phyloP scores from a whole-genome alignment of 768 basidiomycete species.

The Leccinum ochraceum region DNA sequence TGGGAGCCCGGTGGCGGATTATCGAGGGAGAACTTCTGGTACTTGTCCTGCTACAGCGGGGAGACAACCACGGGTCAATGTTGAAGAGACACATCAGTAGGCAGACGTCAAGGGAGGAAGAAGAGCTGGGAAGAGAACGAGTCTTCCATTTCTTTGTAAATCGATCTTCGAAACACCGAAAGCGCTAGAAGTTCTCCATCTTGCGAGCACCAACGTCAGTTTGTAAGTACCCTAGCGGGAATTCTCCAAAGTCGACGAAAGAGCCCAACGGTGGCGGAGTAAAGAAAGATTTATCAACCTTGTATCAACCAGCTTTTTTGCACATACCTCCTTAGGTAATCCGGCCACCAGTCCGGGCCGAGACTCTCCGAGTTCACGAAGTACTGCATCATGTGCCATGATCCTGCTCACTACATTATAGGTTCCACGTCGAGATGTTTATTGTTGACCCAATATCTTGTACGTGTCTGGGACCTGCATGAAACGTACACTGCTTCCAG shows the following conservation, averaged over 20 bases:
- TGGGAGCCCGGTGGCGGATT: constrained; percentile 24
- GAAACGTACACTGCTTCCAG: constrained; percentile 10
- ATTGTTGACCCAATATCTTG: too few species aligned
- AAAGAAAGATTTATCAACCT: too few species aligned
- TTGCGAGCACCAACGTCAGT: constrained; percentile 18
- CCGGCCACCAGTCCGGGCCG: not conserved
- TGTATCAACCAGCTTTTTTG: not conserved
- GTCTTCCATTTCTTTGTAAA: constrained; percentile 26
- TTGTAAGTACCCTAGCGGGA: constrained; percentile 2
- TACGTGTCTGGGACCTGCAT: not conserved
- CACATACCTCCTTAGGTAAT: constrained; percentile 14
- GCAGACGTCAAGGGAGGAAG: constrained; percentile 3
- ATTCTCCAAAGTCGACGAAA: constrained; percentile 3
- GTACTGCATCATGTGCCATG: not conserved
- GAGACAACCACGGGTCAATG: not conserved
- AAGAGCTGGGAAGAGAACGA: constrained; percentile 9
- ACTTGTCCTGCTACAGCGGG: constrained; percentile 1
- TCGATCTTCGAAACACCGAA: constrained; percentile 18
- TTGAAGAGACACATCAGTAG: constrained; percentile 6
- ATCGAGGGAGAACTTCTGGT: not conserved
- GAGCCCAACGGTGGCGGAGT: not conserved
- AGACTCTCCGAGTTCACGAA: not conserved
- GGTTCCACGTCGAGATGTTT: not conserved
- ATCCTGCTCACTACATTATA: not conserved
- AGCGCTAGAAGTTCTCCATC: constrained; percentile 19